Evolutionary conservation across 768 basidiomycete species (phyloP), one percentile per base, ranked within the genome.

Genomic region (Lenzites betulinus): DNA sequence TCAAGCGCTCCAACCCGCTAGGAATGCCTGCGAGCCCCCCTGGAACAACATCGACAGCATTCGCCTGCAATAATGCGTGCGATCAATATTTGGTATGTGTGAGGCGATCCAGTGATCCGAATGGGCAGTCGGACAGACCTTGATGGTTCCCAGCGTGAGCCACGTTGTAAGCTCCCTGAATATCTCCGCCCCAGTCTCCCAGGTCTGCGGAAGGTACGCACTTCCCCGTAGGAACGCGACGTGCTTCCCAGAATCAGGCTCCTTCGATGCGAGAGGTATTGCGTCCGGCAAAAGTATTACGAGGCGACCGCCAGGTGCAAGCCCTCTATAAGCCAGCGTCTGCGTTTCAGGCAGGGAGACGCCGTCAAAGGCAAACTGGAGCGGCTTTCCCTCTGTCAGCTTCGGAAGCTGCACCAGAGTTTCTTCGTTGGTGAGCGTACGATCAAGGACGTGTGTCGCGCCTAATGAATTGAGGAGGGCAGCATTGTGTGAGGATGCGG

Each of bases 381-480:
- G 12, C 2, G 72, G 70, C 42, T 53, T 54, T 5, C 55, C 43
- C 26, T 15, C 39, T 4, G 68, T 62, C 58, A 73, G 60, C 57
- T 58, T 51, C 16, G 49, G 46, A 15, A 68, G 50, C 25, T 59
- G 46, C n/a, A 57, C 52, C 7, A 49, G 49, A 16, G 69, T 55
- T 20, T 33, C 43, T 18, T 56, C 25, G 2, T 59, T 18, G 20
- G 63, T 42, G 46, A 50, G 60, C 26, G 55, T 54, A n/a, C 72
- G 64, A 59, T 73, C 70, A 48, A 73, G 42, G 50, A 71, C 62
- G 51, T 71, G 70, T 26, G 67, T 69, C 15, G 65, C 70, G 18
- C 70, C 70, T 50, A 69, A 51, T 1, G 60, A 52, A n/a, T 18
- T 54, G 51, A 65, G 66, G 38, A 54, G 62, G 22, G 49, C 51